Evolutionary conservation across 1,284 basidiomycete species (phyloP).

Genomic region (Sporisorium graminicola): DNA sequence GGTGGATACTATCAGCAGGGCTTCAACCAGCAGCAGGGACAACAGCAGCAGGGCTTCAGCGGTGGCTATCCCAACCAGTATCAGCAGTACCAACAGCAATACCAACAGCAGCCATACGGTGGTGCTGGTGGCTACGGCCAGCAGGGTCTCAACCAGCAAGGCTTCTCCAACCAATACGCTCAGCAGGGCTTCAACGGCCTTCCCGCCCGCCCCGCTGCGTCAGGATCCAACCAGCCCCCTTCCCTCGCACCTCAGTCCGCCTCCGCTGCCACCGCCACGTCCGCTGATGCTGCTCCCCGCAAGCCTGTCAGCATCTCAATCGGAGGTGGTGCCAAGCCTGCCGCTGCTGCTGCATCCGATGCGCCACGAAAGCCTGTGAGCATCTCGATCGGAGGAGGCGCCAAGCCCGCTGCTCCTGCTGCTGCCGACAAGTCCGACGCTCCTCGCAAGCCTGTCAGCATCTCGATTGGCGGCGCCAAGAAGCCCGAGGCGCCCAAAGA

Average conservation of each 20-base stretch:
- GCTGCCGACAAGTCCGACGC: constrained; percentile 36
- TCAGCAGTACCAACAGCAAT: constrained; percentile 40
- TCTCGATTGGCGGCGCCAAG: constrained; percentile 64
- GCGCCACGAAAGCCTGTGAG: constrained; percentile 54
- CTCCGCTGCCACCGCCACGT: constrained; percentile 15
- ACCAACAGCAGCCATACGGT: constrained; percentile 49
- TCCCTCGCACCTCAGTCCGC: constrained; percentile 18
- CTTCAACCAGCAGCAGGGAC: constrained; percentile 27
- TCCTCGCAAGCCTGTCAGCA: constrained; percentile 50
- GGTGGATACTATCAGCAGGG: constrained; percentile 55
- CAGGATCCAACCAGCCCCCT: constrained; percentile 40
- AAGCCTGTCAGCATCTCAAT: constrained; percentile 64
- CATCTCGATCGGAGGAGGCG: constrained; percentile 65
- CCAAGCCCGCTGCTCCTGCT: constrained; percentile 38
- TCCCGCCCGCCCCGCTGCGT: constrained; percentile 48
- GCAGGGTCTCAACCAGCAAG: constrained; percentile 47
- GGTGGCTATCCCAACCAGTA: constrained; percentile 45
- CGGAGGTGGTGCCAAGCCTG: constrained; percentile 56
- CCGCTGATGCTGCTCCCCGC: constrained; percentile 34
- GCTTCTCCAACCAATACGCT: constrained; percentile 40
- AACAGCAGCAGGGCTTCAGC: constrained; percentile 42
- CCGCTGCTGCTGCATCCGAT: constrained; percentile 30
- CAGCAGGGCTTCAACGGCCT: constrained; percentile 47
- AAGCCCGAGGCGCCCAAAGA: constrained; percentile 35
- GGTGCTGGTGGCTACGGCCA: constrained; percentile 44